Base-by-base conservation (phyloP, 2,329 filamentous ascomycete species). In the Pseudogymnoascus sp. region DNA sequence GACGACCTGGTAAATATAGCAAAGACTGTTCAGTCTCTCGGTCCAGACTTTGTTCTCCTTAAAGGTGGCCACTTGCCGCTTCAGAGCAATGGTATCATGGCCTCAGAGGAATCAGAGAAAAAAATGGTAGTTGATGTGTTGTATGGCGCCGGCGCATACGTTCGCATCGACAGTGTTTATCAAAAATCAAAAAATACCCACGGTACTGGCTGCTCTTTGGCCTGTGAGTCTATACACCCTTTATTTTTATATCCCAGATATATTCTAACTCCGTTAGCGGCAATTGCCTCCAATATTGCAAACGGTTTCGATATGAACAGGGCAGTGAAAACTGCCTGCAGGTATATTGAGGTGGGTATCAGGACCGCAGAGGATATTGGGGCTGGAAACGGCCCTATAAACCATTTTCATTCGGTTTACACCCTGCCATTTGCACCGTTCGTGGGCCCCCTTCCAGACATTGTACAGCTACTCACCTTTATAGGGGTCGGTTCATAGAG, bases 41-140 rank as follows among this genome's bases (percentile, higher is more conserved):
- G 92, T 0, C 87, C 91, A 0, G 81, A 83, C 65, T 91, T 88
- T 76, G 88, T 97, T 30, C 80, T 97, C 8, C 78, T 97, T 62
- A 97, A 97, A 74, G 93, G 93, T 41, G 93, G 93, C 0, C 94
- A 97, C 74, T 74, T 88, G n/a, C 91, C 93, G 1, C 81, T 97
- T 65, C 85, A 80, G 4, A 79, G 77, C 58, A 82, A 87, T 57
- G 78, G 84, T 20, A 78, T 77, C 5, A 80, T 82, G 0, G 87
- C 90, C 0, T 77, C 74, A 47, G 75, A 72, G 0, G 78, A 84
- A 1, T 78, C 79, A 6, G 85, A 92, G 58, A 82, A 78, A 58
- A 76, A 84, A 25, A 68, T 88, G 2, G 85, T 97, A 1, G 80
- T 95, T 28, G 90, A 97, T 70, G 80, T 97, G 3, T 79, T 96